Percentiles rank a stretch among this genome's conserved stretches.
phyloP scores from a whole-genome alignment of 345 rosid species.

The Litchi chinensis region DNA sequence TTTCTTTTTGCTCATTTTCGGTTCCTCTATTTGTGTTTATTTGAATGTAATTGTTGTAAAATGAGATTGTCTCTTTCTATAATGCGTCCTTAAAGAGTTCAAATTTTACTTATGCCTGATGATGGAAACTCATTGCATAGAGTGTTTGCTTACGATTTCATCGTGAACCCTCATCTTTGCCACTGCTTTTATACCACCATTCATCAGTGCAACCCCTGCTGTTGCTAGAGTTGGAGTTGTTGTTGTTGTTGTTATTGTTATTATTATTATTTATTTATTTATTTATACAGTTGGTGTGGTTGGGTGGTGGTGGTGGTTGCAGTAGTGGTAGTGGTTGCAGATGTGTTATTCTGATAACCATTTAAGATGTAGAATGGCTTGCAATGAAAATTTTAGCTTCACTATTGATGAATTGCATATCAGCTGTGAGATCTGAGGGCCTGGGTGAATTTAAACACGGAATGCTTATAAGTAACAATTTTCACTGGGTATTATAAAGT shows the following conservation, averaged over 20 bases:
- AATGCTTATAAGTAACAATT: not conserved
- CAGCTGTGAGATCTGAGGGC: constrained; percentile 19
- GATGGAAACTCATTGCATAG: constrained; percentile 9
- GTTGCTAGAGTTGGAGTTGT: not conserved
- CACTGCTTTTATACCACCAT: constrained; percentile 5
- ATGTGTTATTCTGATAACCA: constrained; percentile 5
- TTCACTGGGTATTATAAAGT: too few species aligned
- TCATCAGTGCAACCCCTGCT: not conserved
- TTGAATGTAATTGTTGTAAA: not conserved
- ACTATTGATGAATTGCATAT: not conserved
- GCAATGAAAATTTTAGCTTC: constrained; percentile 15
- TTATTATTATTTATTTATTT: not conserved
- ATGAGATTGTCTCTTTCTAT: not conserved
- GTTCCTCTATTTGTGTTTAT: not conserved
- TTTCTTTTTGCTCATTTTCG: not conserved
- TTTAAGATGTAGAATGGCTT: constrained; percentile 20
- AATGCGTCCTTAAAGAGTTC: not conserved
- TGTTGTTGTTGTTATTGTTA: not conserved
- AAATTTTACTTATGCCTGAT: not conserved
- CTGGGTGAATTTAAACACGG: not conserved
- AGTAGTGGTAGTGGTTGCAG: not conserved
- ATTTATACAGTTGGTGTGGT: not conserved
- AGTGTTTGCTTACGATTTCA: constrained; percentile 5
- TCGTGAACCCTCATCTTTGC: constrained; percentile 12
- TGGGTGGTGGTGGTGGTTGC: not conserved